Conservation (phyloP, 1,284 basidiomycete genomes). For the Heterobasidion irregulare region DNA sequence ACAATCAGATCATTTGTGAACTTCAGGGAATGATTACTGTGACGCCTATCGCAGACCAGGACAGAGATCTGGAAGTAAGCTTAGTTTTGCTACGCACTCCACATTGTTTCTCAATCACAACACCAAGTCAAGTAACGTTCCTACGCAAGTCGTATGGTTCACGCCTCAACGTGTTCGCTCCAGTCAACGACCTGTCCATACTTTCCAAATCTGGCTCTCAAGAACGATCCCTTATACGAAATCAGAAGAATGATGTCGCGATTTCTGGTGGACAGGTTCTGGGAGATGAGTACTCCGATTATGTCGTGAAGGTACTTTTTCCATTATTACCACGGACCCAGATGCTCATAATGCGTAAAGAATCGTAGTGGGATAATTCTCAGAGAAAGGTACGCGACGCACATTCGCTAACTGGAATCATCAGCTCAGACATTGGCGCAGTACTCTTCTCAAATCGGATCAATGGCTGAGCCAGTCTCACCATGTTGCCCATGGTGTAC, state of each 20-base stretch:
- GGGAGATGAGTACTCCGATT: conserved; percentile 91
- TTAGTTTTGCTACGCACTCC: conserved; percentile 1
- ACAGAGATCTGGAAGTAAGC: conserved; percentile 93
- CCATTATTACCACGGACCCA: too few relatives aligned
- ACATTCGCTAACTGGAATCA: neutral
- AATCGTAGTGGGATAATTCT: conserved; percentile 92
- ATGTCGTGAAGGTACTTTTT: conserved; percentile 70
- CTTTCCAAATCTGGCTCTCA: conserved; percentile 61
- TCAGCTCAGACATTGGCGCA: conserved; percentile 20
- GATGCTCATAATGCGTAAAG: conserved; percentile 24
- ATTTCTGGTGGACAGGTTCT: conserved; percentile 80
- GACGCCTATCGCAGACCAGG: conserved; percentile 40
- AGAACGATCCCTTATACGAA: conserved; percentile 46
- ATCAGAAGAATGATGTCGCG: conserved; percentile 68
- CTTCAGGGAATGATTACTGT: neutral
- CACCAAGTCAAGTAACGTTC: conserved; percentile 74
- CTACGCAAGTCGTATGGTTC: conserved; percentile 74
- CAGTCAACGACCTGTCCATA: conserved; percentile 78
- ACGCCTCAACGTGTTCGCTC: conserved; percentile 80
- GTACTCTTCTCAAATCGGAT: conserved; percentile 86
- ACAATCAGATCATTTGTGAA: neutral
- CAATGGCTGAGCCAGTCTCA: conserved; percentile 77
- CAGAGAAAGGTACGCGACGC: conserved; percentile 63
- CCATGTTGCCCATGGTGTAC: conserved; percentile 59
- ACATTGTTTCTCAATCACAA: neutral